A percentile compares a stretch with the other conserved stretches of the same genome.
These are phyloP conservation scores for Mucor sp. DNA, from an alignment of 371 early-diverging fungal species.

Conservation along the genomic window DNA sequence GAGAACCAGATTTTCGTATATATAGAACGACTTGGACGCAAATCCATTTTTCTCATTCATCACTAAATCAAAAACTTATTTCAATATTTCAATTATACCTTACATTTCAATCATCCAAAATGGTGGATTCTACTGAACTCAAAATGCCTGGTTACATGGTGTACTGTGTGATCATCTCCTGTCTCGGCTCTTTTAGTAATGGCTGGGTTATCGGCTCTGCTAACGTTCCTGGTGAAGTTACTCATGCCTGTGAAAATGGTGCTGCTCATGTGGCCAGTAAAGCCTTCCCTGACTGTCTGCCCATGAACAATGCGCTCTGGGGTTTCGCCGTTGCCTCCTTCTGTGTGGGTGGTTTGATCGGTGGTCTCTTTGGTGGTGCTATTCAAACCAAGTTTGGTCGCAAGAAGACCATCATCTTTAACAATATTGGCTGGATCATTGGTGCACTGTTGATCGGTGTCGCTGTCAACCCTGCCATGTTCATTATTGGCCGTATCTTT, in stretches of 20 bases:
- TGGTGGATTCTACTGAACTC: conserved; percentile 28
- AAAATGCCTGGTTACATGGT: conserved; percentile 41
- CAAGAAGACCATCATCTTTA: conserved; percentile 59
- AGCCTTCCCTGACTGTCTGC: conserved; percentile 28
- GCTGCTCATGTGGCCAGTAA: conserved; percentile 7
- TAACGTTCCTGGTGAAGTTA: conserved; percentile 43
- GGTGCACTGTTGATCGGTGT: conserved; percentile 66
- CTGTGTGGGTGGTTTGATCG: conserved; percentile 72
- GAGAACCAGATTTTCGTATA: too few species aligned
- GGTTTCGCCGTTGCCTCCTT: conserved; percentile 69
- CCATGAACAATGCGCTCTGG: conserved; percentile 29
- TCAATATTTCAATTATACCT: too few species aligned
- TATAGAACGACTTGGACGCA: too few species aligned
- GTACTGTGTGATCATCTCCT: conserved; percentile 39
- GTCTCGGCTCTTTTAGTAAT: conserved; percentile 39
- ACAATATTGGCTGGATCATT: conserved; percentile 62
- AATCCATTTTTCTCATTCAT: not conserved
- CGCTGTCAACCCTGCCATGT: conserved; percentile 55
- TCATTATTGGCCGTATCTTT: conserved; percentile 76
- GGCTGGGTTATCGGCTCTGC: conserved; percentile 53
- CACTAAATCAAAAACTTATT: too few species aligned
- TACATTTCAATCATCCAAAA: not conserved
- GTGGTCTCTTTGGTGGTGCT: conserved; percentile 63
- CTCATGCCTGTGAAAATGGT: conserved; percentile 28
- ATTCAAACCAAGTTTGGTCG: conserved; percentile 68